A percentile compares a stretch with the other conserved stretches of the same genome.
Evolutionary conservation across 495 filamentous ascomycete species (phyloP).

Genomic region (Chaetomium cochliodes): DNA sequence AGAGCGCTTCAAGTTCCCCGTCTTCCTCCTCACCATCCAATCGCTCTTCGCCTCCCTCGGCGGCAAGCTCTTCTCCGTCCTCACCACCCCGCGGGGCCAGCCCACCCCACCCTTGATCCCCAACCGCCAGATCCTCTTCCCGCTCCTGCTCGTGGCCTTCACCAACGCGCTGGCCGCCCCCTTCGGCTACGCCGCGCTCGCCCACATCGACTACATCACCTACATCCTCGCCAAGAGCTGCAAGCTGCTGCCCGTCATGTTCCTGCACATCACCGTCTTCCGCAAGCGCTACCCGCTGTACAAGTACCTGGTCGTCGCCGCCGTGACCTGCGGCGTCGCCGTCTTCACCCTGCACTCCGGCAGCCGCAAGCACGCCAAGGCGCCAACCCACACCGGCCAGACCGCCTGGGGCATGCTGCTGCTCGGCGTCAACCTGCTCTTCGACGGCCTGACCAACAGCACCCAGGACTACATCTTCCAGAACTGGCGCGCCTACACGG

Average conservation of each 20-base stretch:
- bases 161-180: conserved; percentile 86
- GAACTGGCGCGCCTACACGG: conserved; percentile 71
- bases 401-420: conserved; percentile 75
- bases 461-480: conserved; percentile 94
- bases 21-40: conserved; percentile 95
- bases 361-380: conserved; percentile 55
- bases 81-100: conserved; percentile 55
- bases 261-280: conserved; percentile 90
- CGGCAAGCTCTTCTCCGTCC: conserved; percentile 76
- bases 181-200: conserved; percentile 90
- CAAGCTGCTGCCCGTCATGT: conserved; percentile 97
- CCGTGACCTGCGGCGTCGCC: conserved; percentile 89
- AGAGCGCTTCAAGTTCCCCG: conserved; percentile 83
- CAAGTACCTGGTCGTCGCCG: conserved; percentile 89
- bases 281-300: conserved; percentile 87
- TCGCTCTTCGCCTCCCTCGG: conserved; percentile 81
- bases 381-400: conserved; percentile 40
- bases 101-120: conserved; percentile 71
- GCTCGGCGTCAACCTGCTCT: conserved; percentile 86
- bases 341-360: conserved; percentile 88
- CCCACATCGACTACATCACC: conserved; percentile 97
- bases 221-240: conserved; percentile 97
- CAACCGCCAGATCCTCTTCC: conserved; percentile 63
- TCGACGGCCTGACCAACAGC: conserved; percentile 93
- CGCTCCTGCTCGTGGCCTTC: conserved; percentile 81